phyloP scores from a whole-genome alignment of 2,329 filamentous ascomycete genomes.

The Beauveria brongniartii region DNA sequence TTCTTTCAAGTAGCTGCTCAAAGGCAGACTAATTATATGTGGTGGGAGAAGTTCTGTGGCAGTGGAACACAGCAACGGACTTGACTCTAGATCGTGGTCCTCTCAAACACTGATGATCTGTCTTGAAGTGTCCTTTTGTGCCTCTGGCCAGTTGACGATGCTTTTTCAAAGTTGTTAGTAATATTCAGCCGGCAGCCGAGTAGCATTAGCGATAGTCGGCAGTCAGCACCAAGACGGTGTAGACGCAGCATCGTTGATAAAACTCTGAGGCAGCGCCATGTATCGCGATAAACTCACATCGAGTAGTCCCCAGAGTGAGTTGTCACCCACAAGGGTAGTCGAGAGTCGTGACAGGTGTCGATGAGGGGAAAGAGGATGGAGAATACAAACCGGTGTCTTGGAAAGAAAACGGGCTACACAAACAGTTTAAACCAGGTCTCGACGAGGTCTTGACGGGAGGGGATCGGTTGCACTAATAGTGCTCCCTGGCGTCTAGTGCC shows the following conservation, averaged over 20 bases:
- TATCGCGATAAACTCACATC: constrained; percentile 39
- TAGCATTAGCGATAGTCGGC: not conserved
- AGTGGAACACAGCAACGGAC: not conserved
- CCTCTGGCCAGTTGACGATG: not conserved
- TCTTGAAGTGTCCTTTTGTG: not conserved
- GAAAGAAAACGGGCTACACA: constrained; percentile 23
- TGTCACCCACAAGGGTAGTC: constrained; percentile 24
- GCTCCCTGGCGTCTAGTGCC: constrained; percentile 20
- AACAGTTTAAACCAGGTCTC: constrained; percentile 29
- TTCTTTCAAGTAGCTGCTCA: constrained; percentile 7
- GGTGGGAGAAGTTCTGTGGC: not conserved
- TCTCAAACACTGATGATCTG: not conserved
- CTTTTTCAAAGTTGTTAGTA: not conserved
- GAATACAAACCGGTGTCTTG: constrained; percentile 32
- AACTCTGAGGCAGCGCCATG: not conserved
- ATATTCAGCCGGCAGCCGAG: not conserved
- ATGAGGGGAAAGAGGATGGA: constrained; percentile 21
- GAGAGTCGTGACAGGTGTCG: constrained; percentile 27
- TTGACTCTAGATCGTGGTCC: not conserved
- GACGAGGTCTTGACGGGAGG: constrained; percentile 29
- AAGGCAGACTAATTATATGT: not conserved
- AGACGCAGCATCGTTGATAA: not conserved
- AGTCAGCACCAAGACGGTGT: not conserved
- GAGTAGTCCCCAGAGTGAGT: constrained; percentile 44
- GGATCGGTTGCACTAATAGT: constrained; percentile 23